Evolutionary conservation across 208 protist species (phyloP).

Genomic region (Trypanosoma platydactyli): DNA sequence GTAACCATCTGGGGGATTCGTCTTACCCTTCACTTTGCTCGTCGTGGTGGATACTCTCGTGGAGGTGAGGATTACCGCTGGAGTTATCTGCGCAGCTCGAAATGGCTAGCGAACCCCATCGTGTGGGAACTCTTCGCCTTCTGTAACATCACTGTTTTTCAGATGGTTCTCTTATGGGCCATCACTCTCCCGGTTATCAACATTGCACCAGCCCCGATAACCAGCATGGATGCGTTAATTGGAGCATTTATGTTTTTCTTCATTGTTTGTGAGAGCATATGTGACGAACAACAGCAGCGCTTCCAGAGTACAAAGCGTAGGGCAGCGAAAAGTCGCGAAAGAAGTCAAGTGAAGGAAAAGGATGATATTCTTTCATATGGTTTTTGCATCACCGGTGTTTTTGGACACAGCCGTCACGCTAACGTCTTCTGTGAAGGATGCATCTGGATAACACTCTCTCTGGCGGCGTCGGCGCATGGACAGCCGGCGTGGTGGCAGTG

Average conservation of each 20-base stretch:
- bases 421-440: conserved; percentile 73
- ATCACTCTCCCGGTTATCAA: conserved; percentile 63
- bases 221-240: conserved; percentile 37
- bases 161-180: conserved; percentile 70
- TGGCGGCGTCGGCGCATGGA: conserved; percentile 32
- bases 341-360: background rate
- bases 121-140: conserved; percentile 76
- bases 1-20: conserved; percentile 71
- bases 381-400: conserved; percentile 72
- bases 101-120: conserved; percentile 15
- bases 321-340: background rate
- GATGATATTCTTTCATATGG: conserved; percentile 40
- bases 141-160: conserved; percentile 62
- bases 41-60: conserved; percentile 66
- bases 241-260: conserved; percentile 32
- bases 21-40: conserved; percentile 72
- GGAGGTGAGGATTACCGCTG: conserved; percentile 82
- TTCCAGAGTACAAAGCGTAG: conserved; percentile 57
- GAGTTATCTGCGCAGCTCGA: conserved; percentile 56
- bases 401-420: conserved; percentile 74
- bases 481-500: conserved; percentile 45
- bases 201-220: conserved; percentile 33
- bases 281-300: conserved; percentile 76
- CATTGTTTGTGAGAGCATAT: conserved; percentile 51
- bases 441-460: conserved; percentile 58